Conservation (phyloP, 345 rosid genomes). For the Mallotus nudiflorus region DNA sequence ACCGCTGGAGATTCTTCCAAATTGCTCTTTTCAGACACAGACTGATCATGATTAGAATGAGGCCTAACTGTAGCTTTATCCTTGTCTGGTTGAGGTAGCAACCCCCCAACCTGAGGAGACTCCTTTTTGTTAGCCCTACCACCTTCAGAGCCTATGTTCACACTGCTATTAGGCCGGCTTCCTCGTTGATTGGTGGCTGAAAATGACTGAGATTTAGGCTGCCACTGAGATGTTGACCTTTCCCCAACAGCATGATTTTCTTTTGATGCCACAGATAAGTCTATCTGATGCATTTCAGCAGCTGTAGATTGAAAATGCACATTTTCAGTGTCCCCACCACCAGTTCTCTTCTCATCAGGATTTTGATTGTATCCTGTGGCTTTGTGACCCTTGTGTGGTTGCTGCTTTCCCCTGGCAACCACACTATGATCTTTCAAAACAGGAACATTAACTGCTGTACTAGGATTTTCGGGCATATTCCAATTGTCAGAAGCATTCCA, state of each 20-base stretch:
- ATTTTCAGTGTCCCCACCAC: conserved; percentile 43
- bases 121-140: conserved; percentile 47
- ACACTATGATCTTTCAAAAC: conserved; percentile 55
- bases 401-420: conserved; percentile 52
- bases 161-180: conserved; percentile 44
- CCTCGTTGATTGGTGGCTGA: conserved; percentile 36
- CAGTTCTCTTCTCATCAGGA: conserved; percentile 50
- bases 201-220: conserved; percentile 58
- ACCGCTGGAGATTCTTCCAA: conserved; percentile 34
- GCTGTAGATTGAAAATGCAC: conserved; percentile 36
- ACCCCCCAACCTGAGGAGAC: conserved; percentile 29
- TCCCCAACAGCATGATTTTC: conserved; percentile 62
- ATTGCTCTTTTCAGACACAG: conserved; percentile 23
- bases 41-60: conserved; percentile 25
- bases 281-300: conserved; percentile 47
- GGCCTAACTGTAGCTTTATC: conserved; percentile 23
- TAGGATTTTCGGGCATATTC: conserved; percentile 53
- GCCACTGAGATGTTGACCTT: conserved; percentile 63
- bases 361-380: conserved; percentile 44
- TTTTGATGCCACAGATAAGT: conserved; percentile 43
- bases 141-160: conserved; percentile 37
- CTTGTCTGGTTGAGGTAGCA: conserved; percentile 26
- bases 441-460: conserved; percentile 30
- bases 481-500: conserved; percentile 54
- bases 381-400: conserved; percentile 51